These are phyloP conservation scores for Sequoiadendron giganteum DNA, from an alignment of 75 land plant species.

Conservation along the genomic window DNA sequence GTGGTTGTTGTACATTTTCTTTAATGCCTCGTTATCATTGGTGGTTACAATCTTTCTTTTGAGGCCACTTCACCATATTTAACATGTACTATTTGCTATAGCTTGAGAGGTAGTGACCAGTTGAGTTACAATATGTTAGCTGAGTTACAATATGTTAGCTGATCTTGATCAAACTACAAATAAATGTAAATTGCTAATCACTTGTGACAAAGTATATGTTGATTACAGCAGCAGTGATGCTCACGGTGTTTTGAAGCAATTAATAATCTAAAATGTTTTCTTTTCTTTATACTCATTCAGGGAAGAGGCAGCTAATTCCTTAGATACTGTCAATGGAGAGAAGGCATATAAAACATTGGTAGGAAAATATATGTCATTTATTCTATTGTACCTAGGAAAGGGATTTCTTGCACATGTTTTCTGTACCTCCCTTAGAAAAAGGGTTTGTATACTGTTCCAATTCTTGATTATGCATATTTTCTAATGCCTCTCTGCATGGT, in stretches of 20 bases:
- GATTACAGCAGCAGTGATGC: neutral
- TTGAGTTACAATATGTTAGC: neutral
- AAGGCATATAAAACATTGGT: slow-evolving; percentile 14
- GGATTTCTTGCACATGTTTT: neutral
- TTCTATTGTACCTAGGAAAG: neutral
- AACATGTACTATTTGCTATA: neutral
- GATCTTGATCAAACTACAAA: neutral
- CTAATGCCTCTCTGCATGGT: neutral
- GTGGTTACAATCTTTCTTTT: neutral
- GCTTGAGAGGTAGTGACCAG: neutral
- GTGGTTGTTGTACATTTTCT: neutral
- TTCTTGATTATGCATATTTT: neutral
- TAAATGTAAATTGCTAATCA: neutral
- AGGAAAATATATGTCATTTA: neutral
- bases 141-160: neutral
- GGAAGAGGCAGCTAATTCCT: slow-evolving; percentile 2
- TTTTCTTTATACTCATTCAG: neutral
- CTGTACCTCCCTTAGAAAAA: neutral
- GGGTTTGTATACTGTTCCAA: neutral
- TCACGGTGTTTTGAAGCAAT: neutral
- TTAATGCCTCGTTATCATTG: neutral
- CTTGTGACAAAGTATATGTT: neutral
- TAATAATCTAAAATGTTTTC: neutral
- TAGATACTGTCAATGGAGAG: neutral
- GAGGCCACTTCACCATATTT: neutral